Conservation (phyloP, 192 early-diverging fungal genomes). For the Thoreauomyces humboldtii region DNA sequence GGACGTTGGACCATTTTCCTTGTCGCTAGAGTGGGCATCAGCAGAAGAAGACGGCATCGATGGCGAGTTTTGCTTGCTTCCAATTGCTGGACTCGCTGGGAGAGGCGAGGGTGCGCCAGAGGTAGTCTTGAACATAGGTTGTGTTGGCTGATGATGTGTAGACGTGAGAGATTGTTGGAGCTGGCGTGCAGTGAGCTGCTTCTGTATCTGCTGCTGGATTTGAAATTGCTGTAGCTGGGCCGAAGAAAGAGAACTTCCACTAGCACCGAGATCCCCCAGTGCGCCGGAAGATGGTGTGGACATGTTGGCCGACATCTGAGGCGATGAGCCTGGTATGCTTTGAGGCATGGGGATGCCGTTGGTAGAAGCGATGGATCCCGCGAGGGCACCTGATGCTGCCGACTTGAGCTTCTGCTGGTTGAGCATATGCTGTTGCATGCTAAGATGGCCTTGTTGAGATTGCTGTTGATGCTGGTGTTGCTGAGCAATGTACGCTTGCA, state of each 20-base stretch:
- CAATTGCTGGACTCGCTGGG: neutral
- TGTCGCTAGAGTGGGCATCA: constrained; percentile 3
- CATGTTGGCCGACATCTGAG: no score
- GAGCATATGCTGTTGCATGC: constrained; percentile 13
- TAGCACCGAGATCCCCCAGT: no score
- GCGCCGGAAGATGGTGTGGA: no score
- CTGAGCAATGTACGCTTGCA: constrained; percentile 17
- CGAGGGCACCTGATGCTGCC: constrained; percentile 6
- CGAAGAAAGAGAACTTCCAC: neutral
- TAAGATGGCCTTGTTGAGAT: constrained; percentile 11
- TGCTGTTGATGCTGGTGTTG: constrained; percentile 28
- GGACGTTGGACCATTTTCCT: neutral
- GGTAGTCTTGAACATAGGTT: neutral
- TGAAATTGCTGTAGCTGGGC: neutral
- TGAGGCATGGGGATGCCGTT: no score
- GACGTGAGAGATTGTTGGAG: neutral
- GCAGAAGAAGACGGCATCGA: neutral
- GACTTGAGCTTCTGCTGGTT: constrained; percentile 26
- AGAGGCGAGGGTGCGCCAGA: neutral
- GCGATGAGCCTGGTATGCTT: no score
- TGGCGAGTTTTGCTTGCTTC: neutral
- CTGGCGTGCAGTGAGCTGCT: constrained; percentile 1
- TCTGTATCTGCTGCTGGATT: neutral
- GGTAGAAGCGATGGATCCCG: no score
- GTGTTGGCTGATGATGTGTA: neutral